Conservation (phyloP, 2,329 filamentous ascomycete genomes). For the Simplicillium sp. region DNA sequence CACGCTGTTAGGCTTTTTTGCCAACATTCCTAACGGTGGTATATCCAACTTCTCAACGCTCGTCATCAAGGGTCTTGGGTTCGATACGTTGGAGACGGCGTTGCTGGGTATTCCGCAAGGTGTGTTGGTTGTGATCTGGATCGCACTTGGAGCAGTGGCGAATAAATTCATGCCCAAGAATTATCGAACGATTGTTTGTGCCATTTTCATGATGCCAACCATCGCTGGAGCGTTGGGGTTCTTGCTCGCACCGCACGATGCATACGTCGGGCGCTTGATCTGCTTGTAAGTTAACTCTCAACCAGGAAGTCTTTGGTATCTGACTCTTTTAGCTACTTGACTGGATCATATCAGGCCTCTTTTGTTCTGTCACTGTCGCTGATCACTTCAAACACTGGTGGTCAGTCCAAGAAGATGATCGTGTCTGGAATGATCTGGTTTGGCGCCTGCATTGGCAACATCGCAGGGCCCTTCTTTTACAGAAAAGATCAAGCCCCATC, state of each 20-base stretch:
- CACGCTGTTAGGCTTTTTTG: constrained; percentile 41
- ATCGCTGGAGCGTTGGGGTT: constrained; percentile 50
- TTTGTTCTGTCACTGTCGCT: constrained; percentile 31
- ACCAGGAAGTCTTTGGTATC: too few relatives aligned
- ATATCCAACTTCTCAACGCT: constrained; percentile 51
- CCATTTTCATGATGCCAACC: constrained; percentile 49
- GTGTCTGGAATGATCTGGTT: constrained; percentile 53
- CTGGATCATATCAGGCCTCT: constrained; percentile 28
- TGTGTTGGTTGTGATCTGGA: constrained; percentile 25
- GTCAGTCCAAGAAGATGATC: constrained; percentile 55
- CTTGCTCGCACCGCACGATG: constrained; percentile 38
- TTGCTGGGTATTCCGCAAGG: constrained; percentile 29
- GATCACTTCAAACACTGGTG: constrained; percentile 39
- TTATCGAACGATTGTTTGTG: constrained; percentile 41
- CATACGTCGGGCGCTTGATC: constrained; percentile 43
- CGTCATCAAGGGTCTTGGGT: constrained; percentile 51
- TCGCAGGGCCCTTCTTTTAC: constrained; percentile 55
- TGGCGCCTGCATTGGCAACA: constrained; percentile 51
- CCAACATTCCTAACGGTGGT: constrained; percentile 47
- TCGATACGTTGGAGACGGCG: constrained; percentile 26
- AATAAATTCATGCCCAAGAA: constrained; percentile 31
- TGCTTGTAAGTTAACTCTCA: constrained; percentile 31
- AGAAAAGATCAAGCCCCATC: constrained; percentile 37
- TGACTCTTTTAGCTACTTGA: constrained; percentile 16
- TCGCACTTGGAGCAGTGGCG: constrained; percentile 28